phyloP scores from a whole-genome alignment of 345 rosid species.

The Eucalyptus polybractea region DNA sequence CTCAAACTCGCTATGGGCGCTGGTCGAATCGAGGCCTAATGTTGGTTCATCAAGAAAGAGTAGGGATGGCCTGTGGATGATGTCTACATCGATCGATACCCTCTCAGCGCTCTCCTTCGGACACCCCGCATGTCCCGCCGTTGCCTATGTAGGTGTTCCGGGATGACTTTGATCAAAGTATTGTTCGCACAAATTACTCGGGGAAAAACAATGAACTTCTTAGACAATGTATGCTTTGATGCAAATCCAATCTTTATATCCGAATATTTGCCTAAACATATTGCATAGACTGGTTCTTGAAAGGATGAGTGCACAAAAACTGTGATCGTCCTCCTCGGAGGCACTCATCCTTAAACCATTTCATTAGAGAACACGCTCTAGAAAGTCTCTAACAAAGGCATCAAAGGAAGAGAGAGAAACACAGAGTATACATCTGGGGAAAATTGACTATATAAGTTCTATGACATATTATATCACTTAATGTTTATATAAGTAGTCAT shows the following conservation, averaged over 20 bases:
- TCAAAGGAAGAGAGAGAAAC: neutral
- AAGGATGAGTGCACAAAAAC: neutral
- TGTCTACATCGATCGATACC: slow-evolving; percentile 45
- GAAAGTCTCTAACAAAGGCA: neutral
- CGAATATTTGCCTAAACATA: neutral
- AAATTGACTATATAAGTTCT: neutral
- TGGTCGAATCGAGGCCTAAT: slow-evolving; percentile 49
- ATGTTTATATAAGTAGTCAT: neutral
- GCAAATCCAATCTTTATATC: neutral
- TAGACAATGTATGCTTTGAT: neutral
- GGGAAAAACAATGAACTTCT: neutral
- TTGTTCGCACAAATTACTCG: neutral
- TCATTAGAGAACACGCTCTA: too few species aligned
- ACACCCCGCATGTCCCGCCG: slow-evolving; percentile 35
- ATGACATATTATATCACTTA: too few species aligned
- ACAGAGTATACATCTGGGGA: neutral
- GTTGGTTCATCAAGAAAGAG: slow-evolving; percentile 57
- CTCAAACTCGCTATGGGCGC: slow-evolving; percentile 43
- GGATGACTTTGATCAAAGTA: neutral
- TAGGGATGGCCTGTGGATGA: slow-evolving; percentile 44
- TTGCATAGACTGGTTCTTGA: neutral
- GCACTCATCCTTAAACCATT: too few species aligned
- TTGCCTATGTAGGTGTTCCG: slow-evolving; percentile 28
- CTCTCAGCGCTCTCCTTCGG: slow-evolving; percentile 43
- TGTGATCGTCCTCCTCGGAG: too few species aligned